Evolutionary conservation across 768 basidiomycete genomes (phyloP).

Genomic region (Rhizopogon vulgaris): DNA sequence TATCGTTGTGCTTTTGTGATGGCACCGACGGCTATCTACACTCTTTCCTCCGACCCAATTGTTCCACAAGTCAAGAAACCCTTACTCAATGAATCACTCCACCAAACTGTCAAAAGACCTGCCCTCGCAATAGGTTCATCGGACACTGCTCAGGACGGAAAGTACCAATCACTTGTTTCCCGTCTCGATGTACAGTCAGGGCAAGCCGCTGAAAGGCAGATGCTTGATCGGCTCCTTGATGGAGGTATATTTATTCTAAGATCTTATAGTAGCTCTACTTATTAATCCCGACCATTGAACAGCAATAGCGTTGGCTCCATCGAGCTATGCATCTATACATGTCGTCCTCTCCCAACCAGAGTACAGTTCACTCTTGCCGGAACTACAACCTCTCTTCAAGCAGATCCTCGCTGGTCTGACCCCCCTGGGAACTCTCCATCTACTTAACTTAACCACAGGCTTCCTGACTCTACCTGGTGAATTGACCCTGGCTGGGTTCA

Average conservation of each 20-base stretch:
- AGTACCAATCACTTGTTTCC: conserved; percentile 66
- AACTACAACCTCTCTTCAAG: conserved; percentile 48
- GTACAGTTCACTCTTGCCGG: conserved; percentile 50
- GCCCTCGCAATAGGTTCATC: conserved; percentile 76
- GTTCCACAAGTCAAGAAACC: conserved; percentile 11
- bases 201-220: conserved; percentile 63
- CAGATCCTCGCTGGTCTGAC: conserved; percentile 55
- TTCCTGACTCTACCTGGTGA: conserved; percentile 46
- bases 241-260: conserved; percentile 46
- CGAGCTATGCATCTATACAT: conserved; percentile 60
- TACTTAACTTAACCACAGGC: conserved; percentile 46
- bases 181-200: conserved; percentile 41
- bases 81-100: conserved; percentile 4
- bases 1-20: conserved; percentile 26
- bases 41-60: conserved; percentile 8
- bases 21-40: conserved; percentile 56
- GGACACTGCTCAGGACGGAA: conserved; percentile 71
- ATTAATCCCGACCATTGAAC: conserved; percentile 1
- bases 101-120: conserved; percentile 29
- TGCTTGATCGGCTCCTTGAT: conserved; percentile 78
- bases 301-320: conserved; percentile 55
- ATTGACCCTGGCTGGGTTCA: conserved; percentile 64
- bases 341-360: conserved; percentile 59
- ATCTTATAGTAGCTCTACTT: background rate
- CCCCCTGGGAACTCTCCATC: conserved; percentile 64